Conservation (phyloP, 495 filamentous ascomycete species). For the Paragyromitra xinjiangensis region DNA sequence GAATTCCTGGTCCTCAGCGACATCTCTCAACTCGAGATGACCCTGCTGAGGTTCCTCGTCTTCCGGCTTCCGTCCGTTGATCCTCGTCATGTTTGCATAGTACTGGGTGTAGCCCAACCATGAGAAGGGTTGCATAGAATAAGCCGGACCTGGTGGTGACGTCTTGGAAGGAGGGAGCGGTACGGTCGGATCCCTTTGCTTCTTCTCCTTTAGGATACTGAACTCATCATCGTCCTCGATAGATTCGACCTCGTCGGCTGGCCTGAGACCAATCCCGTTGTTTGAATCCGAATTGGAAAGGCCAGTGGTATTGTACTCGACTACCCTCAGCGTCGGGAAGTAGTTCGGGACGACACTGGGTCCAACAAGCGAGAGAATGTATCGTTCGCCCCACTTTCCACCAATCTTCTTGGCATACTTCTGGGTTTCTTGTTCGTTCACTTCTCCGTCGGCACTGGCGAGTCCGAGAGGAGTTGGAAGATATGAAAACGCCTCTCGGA, state of each 20-base stretch:
- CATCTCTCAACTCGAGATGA: slow-evolving; percentile 64
- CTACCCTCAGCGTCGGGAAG: slow-evolving; percentile 83
- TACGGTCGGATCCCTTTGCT: slow-evolving; percentile 68
- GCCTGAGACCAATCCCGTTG: slow-evolving; percentile 7
- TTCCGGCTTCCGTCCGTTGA: slow-evolving; percentile 72
- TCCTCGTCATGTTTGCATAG: slow-evolving; percentile 86
- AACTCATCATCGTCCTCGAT: slow-evolving; percentile 24
- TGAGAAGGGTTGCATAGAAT: slow-evolving; percentile 83
- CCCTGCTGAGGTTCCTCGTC: slow-evolving; percentile 62
- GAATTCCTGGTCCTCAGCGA: slow-evolving; percentile 63
- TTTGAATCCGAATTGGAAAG: slow-evolving; percentile 56
- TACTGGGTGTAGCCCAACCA: slow-evolving; percentile 85
- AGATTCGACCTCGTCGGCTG: slow-evolving; percentile 9
- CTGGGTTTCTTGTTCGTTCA: slow-evolving; percentile 59
- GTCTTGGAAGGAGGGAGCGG: slow-evolving; percentile 77
- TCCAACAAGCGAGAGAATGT: slow-evolving; percentile 77
- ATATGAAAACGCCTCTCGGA: slow-evolving; percentile 79
- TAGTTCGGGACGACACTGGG: slow-evolving; percentile 93
- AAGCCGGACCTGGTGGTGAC: slow-evolving; percentile 85
- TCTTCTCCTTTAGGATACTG: slow-evolving; percentile 62
- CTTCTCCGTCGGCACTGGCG: slow-evolving; percentile 42
- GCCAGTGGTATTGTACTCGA: slow-evolving; percentile 93
- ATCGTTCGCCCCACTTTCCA: slow-evolving; percentile 84
- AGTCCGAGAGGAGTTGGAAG: slow-evolving; percentile 68
- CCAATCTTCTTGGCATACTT: slow-evolving; percentile 73